Conservation (phyloP, 2,329 filamentous ascomycete species). For the Aschersonia sp. region DNA sequence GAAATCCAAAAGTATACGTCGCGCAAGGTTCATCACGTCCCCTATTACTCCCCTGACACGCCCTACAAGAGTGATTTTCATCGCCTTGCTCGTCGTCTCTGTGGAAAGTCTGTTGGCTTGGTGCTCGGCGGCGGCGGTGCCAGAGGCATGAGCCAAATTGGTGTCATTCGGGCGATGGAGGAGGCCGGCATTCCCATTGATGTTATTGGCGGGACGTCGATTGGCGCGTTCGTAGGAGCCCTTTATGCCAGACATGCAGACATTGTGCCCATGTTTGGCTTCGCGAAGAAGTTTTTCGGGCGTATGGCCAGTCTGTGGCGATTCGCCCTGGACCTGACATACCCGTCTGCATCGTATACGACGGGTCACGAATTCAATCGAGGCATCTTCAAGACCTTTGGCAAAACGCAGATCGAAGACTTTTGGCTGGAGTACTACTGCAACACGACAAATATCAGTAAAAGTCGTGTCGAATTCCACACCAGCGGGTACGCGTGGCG, state of each 20-base stretch:
- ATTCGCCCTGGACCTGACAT: conserved; percentile 92
- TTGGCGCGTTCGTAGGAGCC: conserved; percentile 88
- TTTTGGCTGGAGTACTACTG: conserved; percentile 99
- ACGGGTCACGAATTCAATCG: conserved; percentile 98
- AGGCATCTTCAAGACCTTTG: conserved; percentile 97
- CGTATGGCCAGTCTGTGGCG: conserved; percentile 99
- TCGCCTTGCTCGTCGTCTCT: conserved; percentile 74
- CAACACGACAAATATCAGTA: conserved; percentile 98
- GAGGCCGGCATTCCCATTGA: conserved; percentile 95
- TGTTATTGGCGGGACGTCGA: conserved; percentile 88
- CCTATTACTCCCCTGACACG: conserved; percentile 80
- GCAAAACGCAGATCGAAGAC: conserved; percentile 93
- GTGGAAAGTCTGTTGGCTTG: conserved; percentile 86
- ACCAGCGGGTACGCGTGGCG: conserved; percentile 96
- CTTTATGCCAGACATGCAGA: conserved; percentile 94
- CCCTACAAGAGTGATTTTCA: conserved; percentile 97
- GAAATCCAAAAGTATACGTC: conserved; percentile 98
- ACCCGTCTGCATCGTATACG: conserved; percentile 92
- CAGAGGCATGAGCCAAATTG: conserved; percentile 80
- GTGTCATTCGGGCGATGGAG: conserved; percentile 87
- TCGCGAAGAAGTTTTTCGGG: conserved; percentile 92
- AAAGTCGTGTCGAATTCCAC: conserved; percentile 82
- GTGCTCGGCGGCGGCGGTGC: conserved; percentile 92
- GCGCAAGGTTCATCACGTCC: conserved; percentile 73
- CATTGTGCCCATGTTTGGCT: conserved; percentile 89